Evolutionary conservation across 805 yeast genomes (phyloP).

Genomic region (Ogataea glucozyma): DNA sequence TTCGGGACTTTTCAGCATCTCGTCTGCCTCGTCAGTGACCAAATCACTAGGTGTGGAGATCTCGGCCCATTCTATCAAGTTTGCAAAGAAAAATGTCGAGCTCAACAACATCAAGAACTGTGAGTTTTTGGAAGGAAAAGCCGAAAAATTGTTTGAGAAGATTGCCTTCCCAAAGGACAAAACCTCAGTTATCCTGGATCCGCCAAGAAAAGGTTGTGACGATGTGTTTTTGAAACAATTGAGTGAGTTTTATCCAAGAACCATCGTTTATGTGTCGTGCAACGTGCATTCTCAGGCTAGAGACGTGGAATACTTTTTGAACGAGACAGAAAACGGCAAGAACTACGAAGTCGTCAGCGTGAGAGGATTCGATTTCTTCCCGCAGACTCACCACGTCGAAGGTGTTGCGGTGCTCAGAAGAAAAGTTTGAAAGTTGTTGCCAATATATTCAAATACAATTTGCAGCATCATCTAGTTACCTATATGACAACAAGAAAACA

Average conservation of each 20-base stretch:
- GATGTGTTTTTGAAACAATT: conserved; percentile 82
- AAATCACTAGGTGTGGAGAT: conserved; percentile 92
- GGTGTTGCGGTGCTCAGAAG: conserved; percentile 47
- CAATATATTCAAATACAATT: conserved; percentile 2
- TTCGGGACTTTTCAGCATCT: conserved; percentile 80
- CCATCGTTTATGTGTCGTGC: conserved; percentile 92
- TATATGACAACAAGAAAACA: conserved; percentile 1
- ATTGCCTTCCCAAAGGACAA: conserved; percentile 72
- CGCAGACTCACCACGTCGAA: conserved; percentile 62
- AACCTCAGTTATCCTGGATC: conserved; percentile 92
- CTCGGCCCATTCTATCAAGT: conserved; percentile 84
- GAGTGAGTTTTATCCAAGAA: conserved; percentile 77
- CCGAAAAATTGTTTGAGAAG: conserved; percentile 81
- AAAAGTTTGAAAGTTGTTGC: conserved; percentile 5
- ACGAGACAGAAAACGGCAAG: conserved; percentile 60
- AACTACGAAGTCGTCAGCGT: conserved; percentile 75
- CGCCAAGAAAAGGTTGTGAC: conserved; percentile 97
- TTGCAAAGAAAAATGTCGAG: conserved; percentile 80
- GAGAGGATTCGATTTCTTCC: conserved; percentile 93
- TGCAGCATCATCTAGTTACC: background rate
- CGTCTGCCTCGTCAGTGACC: conserved; percentile 80
- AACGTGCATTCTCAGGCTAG: conserved; percentile 98
- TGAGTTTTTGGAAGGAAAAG: conserved; percentile 85
- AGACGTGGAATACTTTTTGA: conserved; percentile 81
- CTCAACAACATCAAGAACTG: conserved; percentile 77